A percentile compares a stretch with the other conserved stretches of the same genome.
Evolutionary conservation across 2,329 filamentous ascomycete species (phyloP).

Genomic region (Tolypocladium inflatum): DNA sequence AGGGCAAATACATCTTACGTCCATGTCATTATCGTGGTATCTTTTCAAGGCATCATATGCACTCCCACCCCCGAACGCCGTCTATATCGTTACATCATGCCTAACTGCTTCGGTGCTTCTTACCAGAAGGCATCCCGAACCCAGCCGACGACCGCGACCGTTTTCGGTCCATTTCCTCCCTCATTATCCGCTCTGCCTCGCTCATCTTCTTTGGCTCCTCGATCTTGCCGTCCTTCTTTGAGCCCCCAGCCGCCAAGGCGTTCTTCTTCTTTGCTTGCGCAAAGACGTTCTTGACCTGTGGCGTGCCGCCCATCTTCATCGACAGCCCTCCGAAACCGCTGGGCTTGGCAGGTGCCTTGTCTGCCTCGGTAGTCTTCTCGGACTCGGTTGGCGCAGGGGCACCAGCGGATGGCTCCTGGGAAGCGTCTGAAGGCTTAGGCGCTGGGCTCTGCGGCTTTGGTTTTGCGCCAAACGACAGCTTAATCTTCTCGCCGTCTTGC

Average conservation of each 20-base stretch:
- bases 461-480: constrained; percentile 53
- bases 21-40: constrained; percentile 5
- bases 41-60: background rate
- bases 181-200: constrained; percentile 83
- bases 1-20: background rate
- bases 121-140: constrained; percentile 35
- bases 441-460: constrained; percentile 11
- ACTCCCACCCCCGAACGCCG: constrained; percentile 4
- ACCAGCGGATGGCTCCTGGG: constrained; percentile 11
- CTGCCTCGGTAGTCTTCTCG: constrained; percentile 5
- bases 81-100: background rate
- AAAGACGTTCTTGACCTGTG: constrained; percentile 72
- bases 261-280: constrained; percentile 63
- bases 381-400: constrained; percentile 6
- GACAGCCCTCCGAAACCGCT: constrained; percentile 36
- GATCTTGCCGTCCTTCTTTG: constrained; percentile 50
- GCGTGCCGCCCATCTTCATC: constrained; percentile 54
- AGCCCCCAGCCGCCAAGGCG: constrained; percentile 41
- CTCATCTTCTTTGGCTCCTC: constrained; percentile 74
- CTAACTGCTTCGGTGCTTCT: constrained; percentile 37
- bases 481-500: constrained; percentile 67
- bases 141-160: constrained; percentile 40
- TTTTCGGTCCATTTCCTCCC: constrained; percentile 68
- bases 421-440: constrained; percentile 2
- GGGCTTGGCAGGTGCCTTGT: constrained; percentile 19